These are phyloP conservation scores for Chaetomiaceae sp. DNA, from an alignment of 2,329 filamentous ascomycete genomes.

Conservation along the genomic window DNA sequence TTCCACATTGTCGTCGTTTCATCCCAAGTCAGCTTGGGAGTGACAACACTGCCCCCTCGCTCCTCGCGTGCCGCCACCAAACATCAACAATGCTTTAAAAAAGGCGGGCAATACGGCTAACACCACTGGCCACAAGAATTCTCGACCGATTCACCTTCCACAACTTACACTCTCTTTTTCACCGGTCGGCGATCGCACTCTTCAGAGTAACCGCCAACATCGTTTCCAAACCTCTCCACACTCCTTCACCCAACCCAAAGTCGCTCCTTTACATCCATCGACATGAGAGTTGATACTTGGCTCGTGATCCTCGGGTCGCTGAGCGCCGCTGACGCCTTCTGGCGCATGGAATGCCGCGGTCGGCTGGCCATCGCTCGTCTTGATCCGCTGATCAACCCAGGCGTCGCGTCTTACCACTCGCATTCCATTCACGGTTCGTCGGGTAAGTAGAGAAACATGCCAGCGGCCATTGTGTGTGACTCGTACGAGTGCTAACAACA, in stretches of 20 bases:
- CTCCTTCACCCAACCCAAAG: neutral
- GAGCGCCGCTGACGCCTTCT: conserved; percentile 64
- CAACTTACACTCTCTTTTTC: neutral
- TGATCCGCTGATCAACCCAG: conserved; percentile 69
- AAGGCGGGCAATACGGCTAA: conserved; percentile 1
- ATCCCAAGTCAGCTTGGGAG: neutral
- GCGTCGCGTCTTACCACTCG: conserved; percentile 57
- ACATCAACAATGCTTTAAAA: neutral
- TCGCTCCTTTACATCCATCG: conserved; percentile 16
- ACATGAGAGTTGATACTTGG: conserved; percentile 20
- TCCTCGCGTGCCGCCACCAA: neutral
- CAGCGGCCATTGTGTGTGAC: too few species aligned
- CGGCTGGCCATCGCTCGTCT: conserved; percentile 65
- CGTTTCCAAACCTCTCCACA: neutral
- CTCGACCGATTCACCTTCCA: neutral
- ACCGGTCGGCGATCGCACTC: neutral
- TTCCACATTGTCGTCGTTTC: neutral
- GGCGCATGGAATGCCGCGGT: conserved; percentile 81
- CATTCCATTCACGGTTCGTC: conserved; percentile 73
- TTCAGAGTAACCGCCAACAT: neutral
- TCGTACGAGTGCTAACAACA: neutral
- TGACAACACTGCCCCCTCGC: neutral
- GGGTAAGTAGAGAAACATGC: conserved; percentile 50
- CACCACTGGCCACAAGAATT: neutral
- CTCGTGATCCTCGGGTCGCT: conserved; percentile 34